Percentiles rank a stretch among this genome's conserved stretches.
Evolutionary conservation across 2,329 filamentous ascomycete species (phyloP).

Genomic region (Penicillium palitans): DNA sequence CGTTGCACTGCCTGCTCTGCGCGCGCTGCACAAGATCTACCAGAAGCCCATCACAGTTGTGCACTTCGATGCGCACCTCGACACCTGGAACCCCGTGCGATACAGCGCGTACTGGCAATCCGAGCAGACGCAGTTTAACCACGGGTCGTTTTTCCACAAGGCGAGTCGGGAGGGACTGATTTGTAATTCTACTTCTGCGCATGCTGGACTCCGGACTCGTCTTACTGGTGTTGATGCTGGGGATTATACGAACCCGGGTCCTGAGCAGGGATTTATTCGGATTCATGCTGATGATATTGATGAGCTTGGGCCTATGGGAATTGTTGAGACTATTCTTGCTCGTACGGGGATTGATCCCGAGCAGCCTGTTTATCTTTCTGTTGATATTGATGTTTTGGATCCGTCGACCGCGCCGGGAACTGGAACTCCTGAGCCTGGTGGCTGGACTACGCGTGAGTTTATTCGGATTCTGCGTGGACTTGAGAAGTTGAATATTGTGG

Average conservation of each 20-base stretch:
- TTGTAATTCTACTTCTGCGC: slow-evolving; percentile 70
- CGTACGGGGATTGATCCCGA: slow-evolving; percentile 65
- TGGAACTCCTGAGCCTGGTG: slow-evolving; percentile 85
- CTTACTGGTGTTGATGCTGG: slow-evolving; percentile 65
- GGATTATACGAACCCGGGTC: slow-evolving; percentile 69
- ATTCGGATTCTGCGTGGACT: slow-evolving; percentile 80
- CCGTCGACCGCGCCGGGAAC: slow-evolving; percentile 71
- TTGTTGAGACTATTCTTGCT: slow-evolving; percentile 69
- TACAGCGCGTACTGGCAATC: slow-evolving; percentile 76
- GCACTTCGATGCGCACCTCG: slow-evolving; percentile 77
- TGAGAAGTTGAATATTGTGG: slow-evolving; percentile 79
- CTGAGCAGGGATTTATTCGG: slow-evolving; percentile 73
- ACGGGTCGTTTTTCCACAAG: slow-evolving; percentile 91
- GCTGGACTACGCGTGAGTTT: slow-evolving; percentile 86
- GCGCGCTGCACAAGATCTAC: slow-evolving; percentile 64
- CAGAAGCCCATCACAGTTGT: slow-evolving; percentile 66
- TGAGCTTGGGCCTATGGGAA: slow-evolving; percentile 69
- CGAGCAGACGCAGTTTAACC: slow-evolving; percentile 74
- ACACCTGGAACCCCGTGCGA: slow-evolving; percentile 78
- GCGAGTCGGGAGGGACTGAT: slow-evolving; percentile 79
- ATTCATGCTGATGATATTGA: slow-evolving; percentile 87
- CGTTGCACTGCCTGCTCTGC: slow-evolving; percentile 67
- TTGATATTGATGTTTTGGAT: slow-evolving; percentile 81
- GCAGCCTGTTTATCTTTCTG: slow-evolving; percentile 75
- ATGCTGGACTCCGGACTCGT: slow-evolving; percentile 79